phyloP scores from a whole-genome alignment of 2,329 filamentous ascomycete species.

The Setomelanomma holmii region DNA sequence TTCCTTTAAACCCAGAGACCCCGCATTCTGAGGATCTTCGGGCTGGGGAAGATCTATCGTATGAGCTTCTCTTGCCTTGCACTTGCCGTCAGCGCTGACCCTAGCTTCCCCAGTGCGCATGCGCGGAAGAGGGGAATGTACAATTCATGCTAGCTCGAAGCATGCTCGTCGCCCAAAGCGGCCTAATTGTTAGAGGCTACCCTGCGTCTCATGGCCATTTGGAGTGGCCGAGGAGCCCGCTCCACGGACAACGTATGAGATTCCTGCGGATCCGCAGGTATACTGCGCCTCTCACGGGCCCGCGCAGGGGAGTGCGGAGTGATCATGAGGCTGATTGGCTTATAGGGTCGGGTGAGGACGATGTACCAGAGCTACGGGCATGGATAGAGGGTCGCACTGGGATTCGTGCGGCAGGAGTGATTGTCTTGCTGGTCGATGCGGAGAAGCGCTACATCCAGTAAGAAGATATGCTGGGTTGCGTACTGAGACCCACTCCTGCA shows the following conservation, averaged over 20 bases:
- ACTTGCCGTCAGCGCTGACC: constrained; percentile 20
- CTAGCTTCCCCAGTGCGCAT: constrained; percentile 28
- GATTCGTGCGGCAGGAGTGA: constrained; percentile 27
- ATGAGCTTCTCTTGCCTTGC: constrained; percentile 21
- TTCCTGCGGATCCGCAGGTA: constrained; percentile 43
- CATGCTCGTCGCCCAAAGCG: constrained; percentile 12
- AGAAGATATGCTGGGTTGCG: constrained; percentile 17
- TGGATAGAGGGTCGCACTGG: constrained; percentile 24
- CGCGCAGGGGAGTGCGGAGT: constrained; percentile 11
- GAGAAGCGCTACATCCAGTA: constrained; percentile 27
- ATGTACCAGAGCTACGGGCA: constrained; percentile 26
- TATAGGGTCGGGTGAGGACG: constrained; percentile 15
- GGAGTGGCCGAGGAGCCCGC: constrained; percentile 12
- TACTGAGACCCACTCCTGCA: constrained; percentile 19
- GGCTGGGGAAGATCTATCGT: constrained; percentile 31
- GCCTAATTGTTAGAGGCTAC: constrained; percentile 14
- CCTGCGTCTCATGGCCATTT: constrained; percentile 15
- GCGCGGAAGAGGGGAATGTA: constrained; percentile 34
- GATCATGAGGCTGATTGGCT: constrained; percentile 32
- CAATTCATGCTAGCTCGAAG: constrained; percentile 16
- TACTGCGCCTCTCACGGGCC: constrained; percentile 13
- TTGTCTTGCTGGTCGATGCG: constrained; percentile 26
- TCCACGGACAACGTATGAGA: constrained; percentile 14
- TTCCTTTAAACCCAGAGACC: constrained; percentile 41
- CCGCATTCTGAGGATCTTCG: constrained; percentile 36